These are phyloP conservation scores for Amauroascus verrucosus DNA, from an alignment of 2,329 filamentous ascomycete genomes.

Conservation along the genomic window DNA sequence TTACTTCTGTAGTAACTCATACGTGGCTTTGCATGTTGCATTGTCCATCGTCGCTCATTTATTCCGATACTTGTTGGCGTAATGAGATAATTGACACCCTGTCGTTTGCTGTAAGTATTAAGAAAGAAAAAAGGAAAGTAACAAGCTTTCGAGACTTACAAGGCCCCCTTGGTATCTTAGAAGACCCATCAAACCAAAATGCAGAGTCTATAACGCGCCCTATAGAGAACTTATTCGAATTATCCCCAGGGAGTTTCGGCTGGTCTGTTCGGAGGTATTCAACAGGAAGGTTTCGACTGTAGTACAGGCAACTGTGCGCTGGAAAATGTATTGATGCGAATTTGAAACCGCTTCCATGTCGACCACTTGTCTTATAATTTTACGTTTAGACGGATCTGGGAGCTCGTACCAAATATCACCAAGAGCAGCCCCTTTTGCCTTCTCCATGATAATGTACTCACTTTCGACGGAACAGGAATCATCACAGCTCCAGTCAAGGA, in stretches of 20 bases:
- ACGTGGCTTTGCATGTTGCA: background rate
- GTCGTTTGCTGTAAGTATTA: background rate
- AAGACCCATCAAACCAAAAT: background rate
- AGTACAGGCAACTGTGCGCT: slow-evolving; percentile 1
- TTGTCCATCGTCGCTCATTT: background rate
- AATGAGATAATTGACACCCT: background rate
- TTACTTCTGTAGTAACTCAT: background rate
- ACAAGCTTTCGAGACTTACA: background rate
- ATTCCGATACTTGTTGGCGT: background rate
- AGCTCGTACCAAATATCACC: slow-evolving; percentile 4
- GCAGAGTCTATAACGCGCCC: background rate
- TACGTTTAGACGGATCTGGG: background rate
- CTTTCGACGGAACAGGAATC: slow-evolving; percentile 21
- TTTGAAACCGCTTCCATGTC: background rate
- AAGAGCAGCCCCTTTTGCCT: slow-evolving; percentile 19
- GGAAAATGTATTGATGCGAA: background rate
- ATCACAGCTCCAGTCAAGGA: slow-evolving; percentile 9
- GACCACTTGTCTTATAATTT: background rate
- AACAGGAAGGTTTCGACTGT: background rate
- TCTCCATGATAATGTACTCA: slow-evolving; percentile 23
- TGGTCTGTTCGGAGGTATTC: background rate
- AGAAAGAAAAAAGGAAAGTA: too few relatives aligned
- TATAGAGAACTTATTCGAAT: background rate
- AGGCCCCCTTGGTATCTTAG: background rate
- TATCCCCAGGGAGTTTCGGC: background rate